phyloP scores from a whole-genome alignment of 2,329 filamentous ascomycete genomes.

The Aureobasidium sp. region DNA sequence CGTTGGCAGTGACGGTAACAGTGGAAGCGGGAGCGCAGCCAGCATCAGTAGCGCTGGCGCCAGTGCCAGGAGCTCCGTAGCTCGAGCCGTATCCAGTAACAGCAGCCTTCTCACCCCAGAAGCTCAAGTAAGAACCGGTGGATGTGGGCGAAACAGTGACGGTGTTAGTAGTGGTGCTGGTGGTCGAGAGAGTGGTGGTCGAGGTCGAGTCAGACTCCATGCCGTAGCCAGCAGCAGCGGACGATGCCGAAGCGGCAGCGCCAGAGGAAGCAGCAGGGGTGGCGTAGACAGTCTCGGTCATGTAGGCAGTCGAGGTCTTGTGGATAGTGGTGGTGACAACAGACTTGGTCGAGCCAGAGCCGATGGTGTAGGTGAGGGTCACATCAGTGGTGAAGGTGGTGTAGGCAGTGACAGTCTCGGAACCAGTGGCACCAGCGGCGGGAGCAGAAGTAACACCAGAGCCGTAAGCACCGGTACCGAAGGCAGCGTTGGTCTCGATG shows the following conservation, averaged over 20 bases:
- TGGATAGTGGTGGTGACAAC: conserved; percentile 26
- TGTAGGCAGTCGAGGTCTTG: conserved; percentile 26
- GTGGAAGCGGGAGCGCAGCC: conserved; percentile 22
- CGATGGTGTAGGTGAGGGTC: conserved; percentile 28
- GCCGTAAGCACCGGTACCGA: conserved; percentile 14
- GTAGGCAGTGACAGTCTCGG: conserved; percentile 14
- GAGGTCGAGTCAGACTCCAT: not conserved
- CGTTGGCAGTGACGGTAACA: conserved; percentile 27
- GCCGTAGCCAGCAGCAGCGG: not conserved
- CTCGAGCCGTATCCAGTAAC: conserved; percentile 13
- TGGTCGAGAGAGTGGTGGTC: conserved; percentile 27
- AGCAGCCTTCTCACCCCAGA: conserved; percentile 12
- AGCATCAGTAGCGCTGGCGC: conserved; percentile 15
- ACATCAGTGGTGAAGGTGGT: conserved; percentile 22
- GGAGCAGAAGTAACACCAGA: conserved; percentile 15
- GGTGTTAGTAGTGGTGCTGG: conserved; percentile 23
- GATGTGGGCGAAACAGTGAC: conserved; percentile 12
- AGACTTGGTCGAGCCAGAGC: conserved; percentile 23
- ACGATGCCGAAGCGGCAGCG: not conserved
- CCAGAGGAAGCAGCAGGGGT: not conserved
- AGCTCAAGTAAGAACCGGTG: conserved; percentile 7
- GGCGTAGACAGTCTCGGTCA: conserved; percentile 12
- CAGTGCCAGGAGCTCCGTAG: conserved; percentile 10
- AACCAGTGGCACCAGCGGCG: conserved; percentile 10
- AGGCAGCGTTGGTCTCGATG: conserved; percentile 15